Evolutionary conservation across 2,329 filamentous ascomycete species (phyloP).

Genomic region (Colletotrichum truncatum): DNA sequence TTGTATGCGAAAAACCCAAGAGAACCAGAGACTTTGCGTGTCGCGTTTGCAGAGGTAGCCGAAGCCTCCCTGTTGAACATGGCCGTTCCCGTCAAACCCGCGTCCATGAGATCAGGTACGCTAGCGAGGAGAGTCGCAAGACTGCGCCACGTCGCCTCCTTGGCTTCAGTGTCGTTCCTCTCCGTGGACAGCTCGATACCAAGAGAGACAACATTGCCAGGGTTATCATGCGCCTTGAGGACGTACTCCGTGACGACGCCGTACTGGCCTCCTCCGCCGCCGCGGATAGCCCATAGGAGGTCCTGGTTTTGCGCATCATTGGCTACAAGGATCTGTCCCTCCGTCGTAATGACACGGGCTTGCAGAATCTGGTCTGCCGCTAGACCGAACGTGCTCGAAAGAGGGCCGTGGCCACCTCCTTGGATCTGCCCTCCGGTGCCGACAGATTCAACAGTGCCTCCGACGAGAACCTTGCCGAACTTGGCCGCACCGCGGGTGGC

Average conservation of each 20-base stretch:
- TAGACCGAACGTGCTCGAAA: slow-evolving; percentile 51
- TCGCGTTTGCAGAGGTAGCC: not conserved
- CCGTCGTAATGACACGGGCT: slow-evolving; percentile 54
- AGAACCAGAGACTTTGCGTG: not conserved
- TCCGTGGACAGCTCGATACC: not conserved
- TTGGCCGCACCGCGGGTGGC: slow-evolving; percentile 53
- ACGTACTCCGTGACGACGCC: slow-evolving; percentile 52
- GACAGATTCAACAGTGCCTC: slow-evolving; percentile 66
- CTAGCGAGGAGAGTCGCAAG: slow-evolving; percentile 1
- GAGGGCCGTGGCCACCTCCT: slow-evolving; percentile 64
- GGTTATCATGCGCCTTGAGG: slow-evolving; percentile 8
- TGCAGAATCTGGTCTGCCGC: slow-evolving; percentile 58
- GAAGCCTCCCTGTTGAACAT: not conserved
- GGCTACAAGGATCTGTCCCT: slow-evolving; percentile 54
- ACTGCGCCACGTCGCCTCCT: slow-evolving; percentile 2
- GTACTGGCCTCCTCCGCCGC: slow-evolving; percentile 62
- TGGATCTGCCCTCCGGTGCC: slow-evolving; percentile 69
- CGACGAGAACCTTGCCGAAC: slow-evolving; percentile 47
- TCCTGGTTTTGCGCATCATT: slow-evolving; percentile 56
- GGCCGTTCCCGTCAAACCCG: not conserved
- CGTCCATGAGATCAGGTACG: slow-evolving; percentile 16
- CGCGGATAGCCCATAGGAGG: slow-evolving; percentile 65
- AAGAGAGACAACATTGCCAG: slow-evolving; percentile 13
- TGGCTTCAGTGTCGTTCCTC: not conserved
- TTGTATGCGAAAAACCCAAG: slow-evolving; percentile 18